Base-by-base conservation (phyloP, 2,329 filamentous ascomycete species). In the Diaporthe sp. region DNA sequence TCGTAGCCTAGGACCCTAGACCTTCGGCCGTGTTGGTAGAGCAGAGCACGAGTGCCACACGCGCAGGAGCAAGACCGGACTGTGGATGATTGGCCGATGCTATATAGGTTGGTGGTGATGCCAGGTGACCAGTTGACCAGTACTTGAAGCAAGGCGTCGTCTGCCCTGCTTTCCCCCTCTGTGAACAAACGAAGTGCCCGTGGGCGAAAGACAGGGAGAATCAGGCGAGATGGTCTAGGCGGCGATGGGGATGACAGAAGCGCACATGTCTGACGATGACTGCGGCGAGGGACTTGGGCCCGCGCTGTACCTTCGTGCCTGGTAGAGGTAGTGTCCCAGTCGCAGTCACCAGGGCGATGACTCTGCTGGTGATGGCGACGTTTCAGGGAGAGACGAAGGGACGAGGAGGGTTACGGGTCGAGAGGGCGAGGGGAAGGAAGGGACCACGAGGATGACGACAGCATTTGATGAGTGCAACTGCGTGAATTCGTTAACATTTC, bases 101-200 rank as follows among this genome's bases (percentile, higher is more conserved):
- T 74, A 74, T 47, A 71, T 47, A 71, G 38, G 25, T 28, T 67
- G 30, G 47, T 52, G 64, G 64, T 28, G 45, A 38, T 17, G 64
- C 30, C 45, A 52, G 64, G 33, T 67, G 61, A 38, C 30, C 45
- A 47, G n/a, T n/a, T n/a, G 10, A 35, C 42, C n/a, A n/a, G n/a
- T n/a, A n/a, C n/a, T 12, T 4, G 40, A n/a, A 17, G 61, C n/a
- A 54, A 38, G 28, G 38, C 33, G 30, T 58, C 25, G 54, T 47
- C 38, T 66, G 72, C 45, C 61, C 42, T 67, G 61, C 22, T 25
- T 52, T 30, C 5, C 22, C 17, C 40, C 4, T 66, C 28, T 28
- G 40, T 66, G 28, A 33, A 66, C 42, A 66, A 35, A 33, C 19
- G 28, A 50, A 25, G 61, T 28, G 33, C 60, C 57, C n/a, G 19